phyloP scores from a whole-genome alignment of 768 basidiomycete species.

The Pleurotus citrinopileatus region DNA sequence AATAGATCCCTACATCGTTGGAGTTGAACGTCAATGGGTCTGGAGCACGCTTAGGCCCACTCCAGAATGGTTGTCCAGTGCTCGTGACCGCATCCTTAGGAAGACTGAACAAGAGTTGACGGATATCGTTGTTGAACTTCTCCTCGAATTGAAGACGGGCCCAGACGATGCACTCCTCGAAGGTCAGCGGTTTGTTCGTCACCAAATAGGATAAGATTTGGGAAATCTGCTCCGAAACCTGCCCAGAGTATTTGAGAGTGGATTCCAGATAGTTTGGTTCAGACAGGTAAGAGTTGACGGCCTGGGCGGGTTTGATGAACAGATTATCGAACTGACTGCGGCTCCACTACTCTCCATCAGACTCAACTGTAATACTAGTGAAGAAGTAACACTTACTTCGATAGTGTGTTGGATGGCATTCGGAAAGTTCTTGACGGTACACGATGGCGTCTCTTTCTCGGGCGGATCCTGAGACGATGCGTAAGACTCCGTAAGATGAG shows the following conservation, averaged over 20 bases:
- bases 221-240: conserved; percentile 85
- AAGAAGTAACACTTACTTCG: conserved; percentile 51
- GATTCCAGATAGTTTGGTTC: conserved; percentile 95
- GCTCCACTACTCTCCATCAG: conserved; percentile 67
- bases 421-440: conserved; percentile 99
- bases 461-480: conserved; percentile 98
- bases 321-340: conserved; percentile 88
- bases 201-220: conserved; percentile 90
- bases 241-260: conserved; percentile 86
- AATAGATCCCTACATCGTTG: conserved; percentile 66
- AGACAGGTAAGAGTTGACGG: conserved; percentile 94
- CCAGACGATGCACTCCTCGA: conserved; percentile 98
- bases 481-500: conserved; percentile 94
- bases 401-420: conserved; percentile 98
- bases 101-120: conserved; percentile 88
- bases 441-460: conserved; percentile 94
- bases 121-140: conserved; percentile 90
- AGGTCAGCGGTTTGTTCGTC: conserved; percentile 88
- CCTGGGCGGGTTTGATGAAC: conserved; percentile 92
- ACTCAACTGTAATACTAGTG: not conserved
- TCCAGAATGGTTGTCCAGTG: conserved; percentile 98
- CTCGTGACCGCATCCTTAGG: conserved; percentile 92
- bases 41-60: conserved; percentile 96
- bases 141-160: conserved; percentile 93
- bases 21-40: conserved; percentile 86